Percentiles rank a stretch among this genome's conserved stretches.
phyloP scores from a whole-genome alignment of 1,284 basidiomycete genomes.

The Ceratobasidium sp. region DNA sequence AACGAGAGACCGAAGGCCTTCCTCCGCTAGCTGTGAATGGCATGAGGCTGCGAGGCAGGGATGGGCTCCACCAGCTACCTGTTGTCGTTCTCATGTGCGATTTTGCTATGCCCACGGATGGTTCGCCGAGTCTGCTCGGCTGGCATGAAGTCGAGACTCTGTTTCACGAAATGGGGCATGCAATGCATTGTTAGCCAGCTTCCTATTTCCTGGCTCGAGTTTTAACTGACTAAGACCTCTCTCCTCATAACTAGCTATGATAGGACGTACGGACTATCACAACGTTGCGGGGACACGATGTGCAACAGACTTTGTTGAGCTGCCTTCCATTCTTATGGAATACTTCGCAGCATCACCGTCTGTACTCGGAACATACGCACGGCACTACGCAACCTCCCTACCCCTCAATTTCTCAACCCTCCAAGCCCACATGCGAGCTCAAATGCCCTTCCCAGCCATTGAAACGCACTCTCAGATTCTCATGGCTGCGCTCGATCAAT shows the following conservation, averaged over 20 bases:
- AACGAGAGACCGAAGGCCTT: slow-evolving; percentile 39
- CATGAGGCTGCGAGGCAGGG: slow-evolving; percentile 63
- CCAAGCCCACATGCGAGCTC: slow-evolving; percentile 52
- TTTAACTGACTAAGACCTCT: background rate
- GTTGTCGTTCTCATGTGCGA: slow-evolving; percentile 93
- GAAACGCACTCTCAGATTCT: slow-evolving; percentile 94
- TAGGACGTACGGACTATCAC: slow-evolving; percentile 96
- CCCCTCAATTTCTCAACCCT: slow-evolving; percentile 72
- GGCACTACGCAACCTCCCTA: slow-evolving; percentile 69
- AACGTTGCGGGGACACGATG: slow-evolving; percentile 99
- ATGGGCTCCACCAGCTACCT: slow-evolving; percentile 86
- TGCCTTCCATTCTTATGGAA: slow-evolving; percentile 99
- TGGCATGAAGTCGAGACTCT: slow-evolving; percentile 97
- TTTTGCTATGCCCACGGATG: slow-evolving; percentile 73
- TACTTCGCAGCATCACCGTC: slow-evolving; percentile 88
- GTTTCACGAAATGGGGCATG: slow-evolving; percentile 99
- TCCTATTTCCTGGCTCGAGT: slow-evolving; percentile 36
- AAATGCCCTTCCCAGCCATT: slow-evolving; percentile 55
- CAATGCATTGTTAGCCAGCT: slow-evolving; percentile 89
- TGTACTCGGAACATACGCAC: slow-evolving; percentile 66
- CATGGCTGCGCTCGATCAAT: slow-evolving; percentile 89
- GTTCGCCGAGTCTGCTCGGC: slow-evolving; percentile 77
- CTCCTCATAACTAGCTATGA: slow-evolving; percentile 77
- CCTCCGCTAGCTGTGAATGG: slow-evolving; percentile 43
- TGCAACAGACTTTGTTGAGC: slow-evolving; percentile 97